These are phyloP conservation scores for Geotrichum siamense DNA, from an alignment of 1,139 yeast genomes.

Conservation along the genomic window DNA sequence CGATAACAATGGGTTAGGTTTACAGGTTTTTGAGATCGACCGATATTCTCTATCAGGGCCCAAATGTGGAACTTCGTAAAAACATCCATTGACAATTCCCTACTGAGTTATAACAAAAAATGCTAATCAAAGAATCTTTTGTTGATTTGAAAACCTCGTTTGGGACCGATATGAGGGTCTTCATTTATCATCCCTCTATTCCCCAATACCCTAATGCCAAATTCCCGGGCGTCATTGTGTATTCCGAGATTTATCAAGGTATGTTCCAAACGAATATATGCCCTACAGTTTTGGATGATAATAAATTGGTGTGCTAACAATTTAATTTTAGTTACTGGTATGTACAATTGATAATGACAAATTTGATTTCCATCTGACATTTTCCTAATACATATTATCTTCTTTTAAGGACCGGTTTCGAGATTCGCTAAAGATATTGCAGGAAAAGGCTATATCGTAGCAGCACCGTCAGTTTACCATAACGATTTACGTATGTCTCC, in stretches of 20 bases:
- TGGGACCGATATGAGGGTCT: conserved; percentile 63
- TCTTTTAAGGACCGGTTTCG: conserved; percentile 57
- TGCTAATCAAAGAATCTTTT: conserved; percentile 63
- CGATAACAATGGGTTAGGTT: no score
- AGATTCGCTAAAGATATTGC: conserved; percentile 74
- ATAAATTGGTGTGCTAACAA: no score
- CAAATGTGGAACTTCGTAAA: no score
- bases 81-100: no score
- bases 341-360: background rate
- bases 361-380: background rate
- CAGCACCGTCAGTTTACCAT: conserved; percentile 73
- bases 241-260: conserved; percentile 76
- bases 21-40: no score
- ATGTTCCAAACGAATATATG: no score
- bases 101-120: no score
- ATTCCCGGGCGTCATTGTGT: conserved; percentile 74
- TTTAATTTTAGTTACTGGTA: conserved; percentile 22
- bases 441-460: conserved; percentile 70
- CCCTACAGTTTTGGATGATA: no score
- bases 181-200: conserved; percentile 59
- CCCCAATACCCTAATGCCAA: conserved; percentile 67
- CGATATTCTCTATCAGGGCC: no score
- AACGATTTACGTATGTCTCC: conserved; percentile 45
- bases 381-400: no score
- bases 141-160: conserved; percentile 60